Conservation (phyloP, 495 filamentous ascomycete genomes). For the Coniosporium apollinis region DNA sequence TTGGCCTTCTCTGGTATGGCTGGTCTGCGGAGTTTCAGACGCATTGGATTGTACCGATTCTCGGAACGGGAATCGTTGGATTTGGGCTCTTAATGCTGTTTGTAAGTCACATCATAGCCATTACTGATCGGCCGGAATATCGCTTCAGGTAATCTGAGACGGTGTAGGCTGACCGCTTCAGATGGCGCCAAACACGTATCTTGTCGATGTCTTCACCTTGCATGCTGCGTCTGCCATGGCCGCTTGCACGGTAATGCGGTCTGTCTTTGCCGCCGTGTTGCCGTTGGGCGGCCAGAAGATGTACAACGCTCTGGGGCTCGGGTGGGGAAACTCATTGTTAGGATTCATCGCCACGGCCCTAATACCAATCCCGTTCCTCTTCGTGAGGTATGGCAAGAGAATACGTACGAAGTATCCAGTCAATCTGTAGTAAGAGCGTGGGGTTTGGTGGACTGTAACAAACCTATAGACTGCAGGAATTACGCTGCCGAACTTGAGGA, state of each 20-base stretch:
- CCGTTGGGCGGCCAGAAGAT: slow-evolving; percentile 13
- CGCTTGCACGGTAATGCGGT: slow-evolving; percentile 14
- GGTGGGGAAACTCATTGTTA: slow-evolving; percentile 9
- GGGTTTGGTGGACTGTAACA: too few relatives aligned
- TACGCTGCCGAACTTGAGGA: too few relatives aligned
- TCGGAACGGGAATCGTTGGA: slow-evolving; percentile 13
- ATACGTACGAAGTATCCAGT: slow-evolving; percentile 12
- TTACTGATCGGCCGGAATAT: slow-evolving; percentile 1
- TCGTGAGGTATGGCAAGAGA: slow-evolving; percentile 13
- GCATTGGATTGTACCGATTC: slow-evolving; percentile 19
- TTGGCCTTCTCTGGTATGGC: slow-evolving; percentile 21
- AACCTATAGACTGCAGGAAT: too few relatives aligned
- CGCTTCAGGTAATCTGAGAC: too few relatives aligned
- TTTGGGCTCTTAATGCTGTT: slow-evolving; percentile 19
- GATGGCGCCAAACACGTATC: slow-evolving; percentile 3
- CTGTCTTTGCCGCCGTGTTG: slow-evolving; percentile 10
- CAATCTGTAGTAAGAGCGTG: slow-evolving; percentile 1
- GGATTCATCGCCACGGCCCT: slow-evolving; percentile 9
- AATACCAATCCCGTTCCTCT: slow-evolving; percentile 13
- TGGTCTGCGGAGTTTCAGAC: slow-evolving; percentile 18
- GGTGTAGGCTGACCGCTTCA: too few relatives aligned
- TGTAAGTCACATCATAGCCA: slow-evolving; percentile 15
- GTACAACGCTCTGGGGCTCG: slow-evolving; percentile 13
- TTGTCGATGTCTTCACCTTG: slow-evolving; percentile 13
- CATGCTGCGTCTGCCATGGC: slow-evolving; percentile 13